A percentile compares a stretch with the other conserved stretches of the same genome.
These are phyloP conservation scores for Picea glauca DNA, from an alignment of 75 land plant species.

Conservation along the genomic window DNA sequence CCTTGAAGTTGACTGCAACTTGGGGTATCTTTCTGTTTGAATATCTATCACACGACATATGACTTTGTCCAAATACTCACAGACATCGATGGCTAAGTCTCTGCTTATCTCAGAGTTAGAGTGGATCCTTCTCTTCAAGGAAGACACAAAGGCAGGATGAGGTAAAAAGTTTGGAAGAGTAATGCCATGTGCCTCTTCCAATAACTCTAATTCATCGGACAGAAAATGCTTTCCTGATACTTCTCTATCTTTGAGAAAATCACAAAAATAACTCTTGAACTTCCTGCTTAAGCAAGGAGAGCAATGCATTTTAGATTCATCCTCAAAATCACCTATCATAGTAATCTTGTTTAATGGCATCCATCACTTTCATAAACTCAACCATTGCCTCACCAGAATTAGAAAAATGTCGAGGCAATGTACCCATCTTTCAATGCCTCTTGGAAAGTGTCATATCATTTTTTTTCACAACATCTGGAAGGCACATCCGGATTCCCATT, in stretches of 20 bases:
- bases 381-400: conserved; percentile 27
- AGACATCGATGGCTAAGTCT: background rate
- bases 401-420: conserved; percentile 21
- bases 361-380: conserved; percentile 17
- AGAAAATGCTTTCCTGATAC: background rate
- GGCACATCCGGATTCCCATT: conserved; percentile 15
- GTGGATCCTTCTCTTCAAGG: conserved; percentile 6
- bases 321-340: conserved; percentile 35
- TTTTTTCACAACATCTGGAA: conserved; percentile 34
- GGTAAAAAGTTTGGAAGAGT: background rate
- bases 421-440: conserved; percentile 17
- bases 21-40: conserved; percentile 7
- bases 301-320: conserved; percentile 23
- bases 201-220: background rate
- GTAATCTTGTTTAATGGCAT: conserved; percentile 12
- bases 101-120: background rate
- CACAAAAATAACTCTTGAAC: background rate
- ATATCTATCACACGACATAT: background rate
- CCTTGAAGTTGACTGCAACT: background rate
- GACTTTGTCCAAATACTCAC: conserved; percentile 7
- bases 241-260: background rate
- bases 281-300: background rate
- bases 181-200: conserved; percentile 14
- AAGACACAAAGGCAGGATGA: background rate
- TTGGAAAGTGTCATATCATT: conserved; percentile 22